Evolutionary conservation across 192 early-diverging fungal genomes (phyloP), one percentile per base, ranked within the genome.

Genomic region (Chytriomyces confervae): DNA sequence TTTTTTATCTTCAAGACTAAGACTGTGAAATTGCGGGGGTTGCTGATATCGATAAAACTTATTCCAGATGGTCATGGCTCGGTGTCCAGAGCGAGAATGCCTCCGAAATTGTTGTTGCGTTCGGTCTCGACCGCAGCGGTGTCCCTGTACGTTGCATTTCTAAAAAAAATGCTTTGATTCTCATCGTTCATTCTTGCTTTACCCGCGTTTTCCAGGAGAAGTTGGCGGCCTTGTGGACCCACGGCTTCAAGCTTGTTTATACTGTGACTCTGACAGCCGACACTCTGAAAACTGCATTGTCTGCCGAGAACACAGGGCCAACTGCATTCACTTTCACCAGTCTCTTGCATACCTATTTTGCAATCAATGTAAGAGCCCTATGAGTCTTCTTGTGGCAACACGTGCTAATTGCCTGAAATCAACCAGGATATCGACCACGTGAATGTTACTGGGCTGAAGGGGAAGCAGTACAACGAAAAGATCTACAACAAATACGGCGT

Each of bases 311-410:
- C 83, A 82, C 90, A 45, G 95, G 92, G 29, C 24, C 13, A 3
- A 76, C 80, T 51, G 73, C 87, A 27, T 96, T 95, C 69, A 86
- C 89, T 65, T 97, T 99, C 78, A 95, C 95, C 20, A 82, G 91
- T 43, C 89, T 99, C n/a, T 84, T 98, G 76, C 96, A 99, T 82
- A 96, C 96, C 16, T 99, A 99, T 82, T 91, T 96, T 72, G 77
- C 82, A 11, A 88, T 93, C 57, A 45, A 82, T 24, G 80, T 71
- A 29, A 10, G 36, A 9, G 36, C 43, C 23, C 5, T 70, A 20
- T 64, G 24, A n/a, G 3, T 50, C 50, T 10, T 13, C 8, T 20
- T 65, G 24, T n/a, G 18, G 23, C n/a, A 23, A 13, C 45, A 62
- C 46, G 7, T 4, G 20, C 23, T 43, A 43, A 16, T 57, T 57